Conservation (phyloP, 148 eudicot species). For the Camellia granthamiana region DNA sequence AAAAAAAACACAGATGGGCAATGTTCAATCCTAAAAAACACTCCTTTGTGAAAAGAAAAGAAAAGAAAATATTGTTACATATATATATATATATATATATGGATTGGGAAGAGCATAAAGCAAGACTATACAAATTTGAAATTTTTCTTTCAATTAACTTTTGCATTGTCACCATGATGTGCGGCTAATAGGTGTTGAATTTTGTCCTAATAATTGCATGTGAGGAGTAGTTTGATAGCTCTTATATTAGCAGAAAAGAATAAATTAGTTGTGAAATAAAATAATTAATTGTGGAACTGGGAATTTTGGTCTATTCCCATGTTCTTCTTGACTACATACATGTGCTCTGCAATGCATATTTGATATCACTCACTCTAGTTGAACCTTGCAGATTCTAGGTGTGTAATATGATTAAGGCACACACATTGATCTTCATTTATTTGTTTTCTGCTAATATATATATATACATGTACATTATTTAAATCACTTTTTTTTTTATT, state of each 20-base stretch:
- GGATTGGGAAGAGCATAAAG: too few species aligned
- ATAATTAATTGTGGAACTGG: slow-evolving; percentile 15
- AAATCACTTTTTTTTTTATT: too few species aligned
- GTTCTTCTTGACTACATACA: slow-evolving; percentile 41
- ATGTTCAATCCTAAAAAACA: too few species aligned
- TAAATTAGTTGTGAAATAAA: not conserved
- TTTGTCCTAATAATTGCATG: slow-evolving; percentile 38
- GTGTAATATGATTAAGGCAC: not conserved
- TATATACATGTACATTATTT: too few species aligned
- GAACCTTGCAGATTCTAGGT: not conserved
- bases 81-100: too few species aligned
- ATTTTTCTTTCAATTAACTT: not conserved
- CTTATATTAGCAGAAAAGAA: not conserved
- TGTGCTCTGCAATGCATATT: slow-evolving; percentile 26
- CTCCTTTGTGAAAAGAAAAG: too few species aligned
- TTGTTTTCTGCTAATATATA: not conserved
- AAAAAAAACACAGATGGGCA: too few species aligned
- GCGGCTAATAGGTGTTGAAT: slow-evolving; percentile 36
- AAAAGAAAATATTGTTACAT: too few species aligned
- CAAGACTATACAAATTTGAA: not conserved
- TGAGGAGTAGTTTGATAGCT: slow-evolving; percentile 22
- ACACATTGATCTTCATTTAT: not conserved
- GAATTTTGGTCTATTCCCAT: slow-evolving; percentile 50
- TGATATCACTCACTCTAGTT: not conserved
- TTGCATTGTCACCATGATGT: slow-evolving; percentile 24